phyloP scores from a whole-genome alignment of 208 protist species.

The Phytomonas sp. region DNA sequence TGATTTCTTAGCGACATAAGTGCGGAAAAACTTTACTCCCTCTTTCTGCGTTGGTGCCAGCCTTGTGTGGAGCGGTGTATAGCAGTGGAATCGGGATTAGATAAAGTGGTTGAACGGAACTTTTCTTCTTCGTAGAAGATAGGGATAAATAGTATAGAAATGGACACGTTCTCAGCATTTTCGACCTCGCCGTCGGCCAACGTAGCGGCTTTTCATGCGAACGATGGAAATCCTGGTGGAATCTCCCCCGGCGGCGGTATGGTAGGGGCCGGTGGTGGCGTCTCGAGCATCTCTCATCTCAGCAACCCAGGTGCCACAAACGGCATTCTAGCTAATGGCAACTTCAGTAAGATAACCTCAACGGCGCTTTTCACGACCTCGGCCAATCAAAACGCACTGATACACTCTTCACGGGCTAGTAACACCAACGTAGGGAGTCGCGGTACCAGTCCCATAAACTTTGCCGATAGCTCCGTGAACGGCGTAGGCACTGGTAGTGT shows the following conservation, averaged over 20 bases:
- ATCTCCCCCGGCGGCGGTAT: not conserved
- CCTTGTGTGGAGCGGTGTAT: not conserved
- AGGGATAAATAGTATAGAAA: not conserved
- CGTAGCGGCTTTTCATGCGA: not conserved
- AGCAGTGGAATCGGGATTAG: not conserved
- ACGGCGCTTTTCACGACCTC: not conserved
- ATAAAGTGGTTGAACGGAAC: not conserved
- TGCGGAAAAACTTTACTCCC: not conserved
- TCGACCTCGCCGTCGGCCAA: not conserved
- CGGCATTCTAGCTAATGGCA: not conserved
- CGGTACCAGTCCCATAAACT: not conserved
- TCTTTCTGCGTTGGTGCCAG: not conserved
- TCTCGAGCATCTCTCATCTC: not conserved
- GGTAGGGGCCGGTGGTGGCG: not conserved
- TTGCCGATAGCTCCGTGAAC: not conserved
- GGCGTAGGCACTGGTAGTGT: conserved; percentile 4
- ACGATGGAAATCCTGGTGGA: not conserved
- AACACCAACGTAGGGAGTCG: not conserved
- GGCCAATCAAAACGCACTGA: not conserved
- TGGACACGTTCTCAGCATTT: not conserved
- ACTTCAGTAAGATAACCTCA: not conserved
- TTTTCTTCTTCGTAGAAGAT: not conserved
- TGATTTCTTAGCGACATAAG: not conserved
- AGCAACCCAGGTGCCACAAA: not conserved
- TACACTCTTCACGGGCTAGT: conserved; percentile 1